These are phyloP conservation scores for Blastobotrys raffinosifermentans DNA, from an alignment of 1,139 yeast species.

Conservation along the genomic window DNA sequence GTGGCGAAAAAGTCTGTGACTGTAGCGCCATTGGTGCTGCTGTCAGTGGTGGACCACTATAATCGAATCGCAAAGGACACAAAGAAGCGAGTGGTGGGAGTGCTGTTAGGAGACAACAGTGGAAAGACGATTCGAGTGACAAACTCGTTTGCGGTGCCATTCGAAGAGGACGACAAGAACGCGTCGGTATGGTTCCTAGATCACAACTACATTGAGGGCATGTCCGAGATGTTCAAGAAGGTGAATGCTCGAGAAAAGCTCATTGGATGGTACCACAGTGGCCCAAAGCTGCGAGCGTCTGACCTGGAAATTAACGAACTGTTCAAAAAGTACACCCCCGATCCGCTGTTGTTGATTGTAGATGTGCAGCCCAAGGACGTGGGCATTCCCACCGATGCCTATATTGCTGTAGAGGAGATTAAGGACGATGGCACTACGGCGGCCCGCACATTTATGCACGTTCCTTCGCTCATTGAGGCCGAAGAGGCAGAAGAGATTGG, in stretches of 20 bases:
- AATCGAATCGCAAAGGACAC: conserved; percentile 70
- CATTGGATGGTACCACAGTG: conserved; percentile 98
- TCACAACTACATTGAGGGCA: conserved; percentile 90
- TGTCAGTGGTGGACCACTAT: conserved; percentile 93
- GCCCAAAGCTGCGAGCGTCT: conserved; percentile 83
- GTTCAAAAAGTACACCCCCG: conserved; percentile 75
- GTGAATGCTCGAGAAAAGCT: conserved; percentile 94
- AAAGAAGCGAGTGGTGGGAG: conserved; percentile 88
- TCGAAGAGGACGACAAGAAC: conserved; percentile 92
- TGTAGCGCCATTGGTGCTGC: conserved; percentile 90
- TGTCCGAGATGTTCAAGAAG: conserved; percentile 97
- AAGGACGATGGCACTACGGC: conserved; percentile 96
- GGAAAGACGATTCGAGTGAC: conserved; percentile 41
- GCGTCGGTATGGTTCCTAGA: conserved; percentile 96
- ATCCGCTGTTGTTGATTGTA: conserved; percentile 83
- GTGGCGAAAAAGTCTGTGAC: conserved; percentile 56
- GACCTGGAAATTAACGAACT: conserved; percentile 88
- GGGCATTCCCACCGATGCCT: conserved; percentile 95
- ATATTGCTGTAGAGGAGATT: conserved; percentile 89
- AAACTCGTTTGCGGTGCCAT: conserved; percentile 63
- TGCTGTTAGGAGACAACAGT: conserved; percentile 71
- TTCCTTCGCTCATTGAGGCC: conserved; percentile 89
- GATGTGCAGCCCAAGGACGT: conserved; percentile 78
- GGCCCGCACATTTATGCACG: conserved; percentile 87
- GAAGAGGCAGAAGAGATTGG: conserved; percentile 99